Conservation (phyloP, 129 eudicot species). For the Dittrichia graveolens region DNA sequence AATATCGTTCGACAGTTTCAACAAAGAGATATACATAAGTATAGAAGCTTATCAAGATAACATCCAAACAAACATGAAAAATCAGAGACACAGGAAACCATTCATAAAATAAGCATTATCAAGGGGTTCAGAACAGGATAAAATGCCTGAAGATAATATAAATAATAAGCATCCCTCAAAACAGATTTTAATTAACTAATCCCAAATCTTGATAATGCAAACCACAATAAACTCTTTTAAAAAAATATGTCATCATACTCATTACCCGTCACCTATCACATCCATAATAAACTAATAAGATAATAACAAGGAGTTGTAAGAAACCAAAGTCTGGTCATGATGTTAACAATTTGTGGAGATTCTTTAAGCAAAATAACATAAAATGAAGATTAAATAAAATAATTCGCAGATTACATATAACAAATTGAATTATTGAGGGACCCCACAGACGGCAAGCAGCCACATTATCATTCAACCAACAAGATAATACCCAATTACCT, state of each 20-base stretch:
- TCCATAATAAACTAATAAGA: conserved; percentile 32
- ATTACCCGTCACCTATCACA: neutral
- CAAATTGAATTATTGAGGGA: neutral
- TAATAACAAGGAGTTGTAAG: conserved; percentile 34
- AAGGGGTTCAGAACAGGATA: neutral
- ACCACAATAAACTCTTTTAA: conserved; percentile 14
- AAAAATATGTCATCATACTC: conserved; percentile 9
- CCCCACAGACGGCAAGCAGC: conserved; percentile 34
- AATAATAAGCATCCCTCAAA: conserved; percentile 5
- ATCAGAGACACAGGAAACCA: neutral
- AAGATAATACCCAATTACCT: conserved; percentile 25
- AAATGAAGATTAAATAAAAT: conserved; percentile 10
- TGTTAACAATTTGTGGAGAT: conserved; percentile 15
- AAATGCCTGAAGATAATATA: conserved; percentile 6
- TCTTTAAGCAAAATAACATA: conserved; percentile 11
- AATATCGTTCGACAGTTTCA: conserved; percentile 12
- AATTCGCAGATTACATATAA: too few relatives aligned
- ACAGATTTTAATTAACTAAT: conserved; percentile 9
- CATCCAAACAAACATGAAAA: conserved; percentile 19
- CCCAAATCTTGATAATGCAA: conserved; percentile 17
- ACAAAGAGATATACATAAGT: too few relatives aligned
- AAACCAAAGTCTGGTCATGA: conserved; percentile 23
- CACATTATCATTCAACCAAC: conserved; percentile 29
- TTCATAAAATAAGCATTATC: conserved; percentile 16
- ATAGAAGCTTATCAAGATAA: too few relatives aligned